Evolutionary conservation across 2,329 filamentous ascomycete species (phyloP).

Genomic region (Cercospora beticola): DNA sequence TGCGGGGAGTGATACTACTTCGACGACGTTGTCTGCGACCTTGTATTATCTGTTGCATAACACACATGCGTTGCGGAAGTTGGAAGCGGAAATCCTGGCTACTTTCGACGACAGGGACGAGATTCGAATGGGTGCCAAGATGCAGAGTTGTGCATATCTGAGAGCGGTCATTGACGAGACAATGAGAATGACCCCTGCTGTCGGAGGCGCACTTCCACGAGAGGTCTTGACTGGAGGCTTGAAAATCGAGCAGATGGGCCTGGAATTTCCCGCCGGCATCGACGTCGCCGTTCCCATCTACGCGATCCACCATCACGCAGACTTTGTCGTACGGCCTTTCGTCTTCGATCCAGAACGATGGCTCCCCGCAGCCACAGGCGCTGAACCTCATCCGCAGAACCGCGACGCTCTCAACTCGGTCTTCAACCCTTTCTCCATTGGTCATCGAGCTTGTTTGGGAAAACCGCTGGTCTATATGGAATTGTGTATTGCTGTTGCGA

Average conservation of each 20-base stretch:
- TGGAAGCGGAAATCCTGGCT: conserved; percentile 38
- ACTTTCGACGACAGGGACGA: conserved; percentile 38
- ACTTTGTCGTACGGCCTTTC: conserved; percentile 34
- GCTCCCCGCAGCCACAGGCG: conserved; percentile 18
- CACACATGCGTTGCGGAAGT: conserved; percentile 34
- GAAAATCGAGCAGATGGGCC: conserved; percentile 36
- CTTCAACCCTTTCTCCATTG: conserved; percentile 73
- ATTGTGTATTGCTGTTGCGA: conserved; percentile 29
- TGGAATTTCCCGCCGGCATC: conserved; percentile 39
- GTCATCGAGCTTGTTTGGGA: conserved; percentile 69
- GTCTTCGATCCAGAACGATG: conserved; percentile 34
- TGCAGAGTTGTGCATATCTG: conserved; percentile 45
- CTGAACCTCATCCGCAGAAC: conserved; percentile 18
- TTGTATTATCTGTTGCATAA: conserved; percentile 50
- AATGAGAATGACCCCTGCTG: conserved; percentile 49
- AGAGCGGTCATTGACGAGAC: conserved; percentile 51
- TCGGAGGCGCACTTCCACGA: conserved; percentile 39
- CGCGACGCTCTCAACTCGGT: conserved; percentile 52
- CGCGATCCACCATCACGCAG: conserved; percentile 39
- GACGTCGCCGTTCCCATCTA: conserved; percentile 40
- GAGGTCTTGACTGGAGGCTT: conserved; percentile 37
- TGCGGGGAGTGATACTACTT: conserved; percentile 48
- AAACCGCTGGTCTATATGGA: conserved; percentile 47
- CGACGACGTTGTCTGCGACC: conserved; percentile 39
- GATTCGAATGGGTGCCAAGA: conserved; percentile 34